These are phyloP conservation scores for Diaporthe sp. DNA, from an alignment of 2,329 filamentous ascomycete species.

Conservation along the genomic window DNA sequence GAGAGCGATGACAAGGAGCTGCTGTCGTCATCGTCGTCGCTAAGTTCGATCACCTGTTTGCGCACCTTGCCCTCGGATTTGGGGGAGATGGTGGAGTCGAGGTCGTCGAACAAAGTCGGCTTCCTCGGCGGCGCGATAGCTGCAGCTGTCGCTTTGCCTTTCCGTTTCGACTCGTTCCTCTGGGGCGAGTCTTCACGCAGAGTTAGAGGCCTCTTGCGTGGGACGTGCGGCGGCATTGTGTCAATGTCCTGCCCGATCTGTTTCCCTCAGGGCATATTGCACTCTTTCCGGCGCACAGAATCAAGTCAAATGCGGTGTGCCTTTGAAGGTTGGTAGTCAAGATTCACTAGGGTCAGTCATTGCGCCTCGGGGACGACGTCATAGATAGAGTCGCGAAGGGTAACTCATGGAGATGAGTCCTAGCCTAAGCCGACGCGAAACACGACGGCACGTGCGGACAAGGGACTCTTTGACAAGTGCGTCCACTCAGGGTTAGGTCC, in stretches of 20 bases:
- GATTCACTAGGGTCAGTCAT: neutral
- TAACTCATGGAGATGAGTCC: neutral
- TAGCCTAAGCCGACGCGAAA: conserved; percentile 14
- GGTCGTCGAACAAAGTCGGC: conserved; percentile 71
- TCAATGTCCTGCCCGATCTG: neutral
- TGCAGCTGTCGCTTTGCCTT: conserved; percentile 47
- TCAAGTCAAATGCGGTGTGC: no score
- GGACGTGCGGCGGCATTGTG: conserved; percentile 77
- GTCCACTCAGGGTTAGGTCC: neutral
- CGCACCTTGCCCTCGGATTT: conserved; percentile 31
- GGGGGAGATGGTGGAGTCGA: conserved; percentile 65
- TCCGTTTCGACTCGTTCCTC: conserved; percentile 47
- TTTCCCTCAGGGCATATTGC: conserved; percentile 2
- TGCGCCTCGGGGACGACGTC: neutral
- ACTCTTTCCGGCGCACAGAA: neutral
- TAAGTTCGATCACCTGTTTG: conserved; percentile 53
- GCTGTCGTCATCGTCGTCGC: conserved; percentile 53
- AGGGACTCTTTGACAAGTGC: neutral
- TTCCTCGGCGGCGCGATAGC: conserved; percentile 59
- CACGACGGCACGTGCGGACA: conserved; percentile 24
- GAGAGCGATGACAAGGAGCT: conserved; percentile 68
- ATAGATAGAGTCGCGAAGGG: conserved; percentile 18
- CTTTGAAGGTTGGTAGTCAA: neutral
- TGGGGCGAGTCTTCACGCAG: conserved; percentile 62
- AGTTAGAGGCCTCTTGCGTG: conserved; percentile 79